Conservation (phyloP, 495 filamentous ascomycete species). For the Penicillium lagena region DNA sequence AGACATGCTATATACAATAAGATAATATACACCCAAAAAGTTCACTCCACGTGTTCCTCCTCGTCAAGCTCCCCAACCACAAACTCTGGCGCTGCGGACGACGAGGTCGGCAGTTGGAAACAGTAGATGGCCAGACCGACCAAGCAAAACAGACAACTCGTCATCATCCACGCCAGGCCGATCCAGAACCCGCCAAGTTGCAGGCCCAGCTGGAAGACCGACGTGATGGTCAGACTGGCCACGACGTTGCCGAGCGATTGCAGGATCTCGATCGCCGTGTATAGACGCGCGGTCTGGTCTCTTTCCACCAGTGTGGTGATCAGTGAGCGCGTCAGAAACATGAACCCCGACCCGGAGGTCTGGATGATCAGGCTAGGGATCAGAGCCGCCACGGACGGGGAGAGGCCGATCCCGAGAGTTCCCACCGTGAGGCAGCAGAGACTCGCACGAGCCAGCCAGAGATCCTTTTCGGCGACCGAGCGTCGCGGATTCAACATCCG, state of each 20-base stretch:
- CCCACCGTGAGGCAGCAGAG: constrained; percentile 37
- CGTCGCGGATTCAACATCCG: constrained; percentile 7
- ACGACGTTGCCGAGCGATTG: constrained; percentile 50
- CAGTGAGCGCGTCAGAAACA: constrained; percentile 42
- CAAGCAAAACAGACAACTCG: constrained; percentile 33
- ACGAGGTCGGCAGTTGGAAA: constrained; percentile 25
- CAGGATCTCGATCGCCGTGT: constrained; percentile 49
- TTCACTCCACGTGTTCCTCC: background rate
- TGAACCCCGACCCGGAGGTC: constrained; percentile 42
- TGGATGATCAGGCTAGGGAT: constrained; percentile 42
- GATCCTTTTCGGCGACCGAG: constrained; percentile 40
- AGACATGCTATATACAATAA: background rate
- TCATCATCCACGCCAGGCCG: constrained; percentile 49
- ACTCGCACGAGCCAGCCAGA: constrained; percentile 43
- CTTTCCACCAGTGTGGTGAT: constrained; percentile 46
- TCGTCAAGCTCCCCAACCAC: constrained; percentile 20
- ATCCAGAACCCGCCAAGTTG: constrained; percentile 43
- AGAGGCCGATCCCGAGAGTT: constrained; percentile 43
- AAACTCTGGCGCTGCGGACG: constrained; percentile 10
- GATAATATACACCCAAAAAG: constrained; percentile 13
- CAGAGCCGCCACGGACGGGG: constrained; percentile 27
- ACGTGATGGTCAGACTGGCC: constrained; percentile 46
- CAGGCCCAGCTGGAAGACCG: constrained; percentile 46
- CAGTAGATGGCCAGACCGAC: constrained; percentile 32
- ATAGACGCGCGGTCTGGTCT: constrained; percentile 49